Evolutionary conservation across 352 stramenopile species (phyloP), one percentile per base, ranked within the genome.

Genomic region (Thalassiosira exigua): DNA sequence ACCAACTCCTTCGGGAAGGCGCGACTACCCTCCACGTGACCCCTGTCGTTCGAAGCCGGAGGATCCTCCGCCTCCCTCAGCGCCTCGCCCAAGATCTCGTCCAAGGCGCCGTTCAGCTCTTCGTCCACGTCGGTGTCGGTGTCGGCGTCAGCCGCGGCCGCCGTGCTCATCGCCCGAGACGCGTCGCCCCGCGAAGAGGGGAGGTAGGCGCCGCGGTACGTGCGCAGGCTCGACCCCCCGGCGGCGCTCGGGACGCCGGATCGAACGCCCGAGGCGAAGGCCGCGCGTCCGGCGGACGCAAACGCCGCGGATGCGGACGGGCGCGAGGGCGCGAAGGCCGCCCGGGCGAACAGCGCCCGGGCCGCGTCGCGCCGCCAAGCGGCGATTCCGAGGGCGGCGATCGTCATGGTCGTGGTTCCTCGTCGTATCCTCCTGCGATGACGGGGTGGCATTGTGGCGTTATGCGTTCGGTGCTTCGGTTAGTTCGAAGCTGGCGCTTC

Each of bases 21-120:
- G 5, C 76, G 54, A 41, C 71, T 83, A 27, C 76, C 81, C 46
- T 84, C 69, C 14, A 82, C 75, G 32, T 79, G 61, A 17, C 69
- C 68, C 26, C 42, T 64, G 1, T 17, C 46, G 1, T 26, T 48
- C 11, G 66, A 52, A 11, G 53, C 53, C 3, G 24, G 12, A 39
- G 46, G 53, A 48, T 72, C 44, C 52, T 74, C 51, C 12, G 57
- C 77, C 21, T 83, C 75, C 4, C 77, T 39, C 12, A 91, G 61
- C 4, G 60, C 73, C 22, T 61, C 70, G 41, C 44, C 64, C 14
- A 88, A 41, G 52, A 82, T 69, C 29, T 79, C 67, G 48, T 83
- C 81, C 19, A 88, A 52, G 48, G 75, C 72, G 30, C 29, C 29
- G 1, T 29, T 33, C 50, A 81, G 46, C 17, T 75, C 36, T 0